Evolutionary conservation across 2,329 filamentous ascomycete species (phyloP).

Genomic region (Neofusicoccum cordaticola): DNA sequence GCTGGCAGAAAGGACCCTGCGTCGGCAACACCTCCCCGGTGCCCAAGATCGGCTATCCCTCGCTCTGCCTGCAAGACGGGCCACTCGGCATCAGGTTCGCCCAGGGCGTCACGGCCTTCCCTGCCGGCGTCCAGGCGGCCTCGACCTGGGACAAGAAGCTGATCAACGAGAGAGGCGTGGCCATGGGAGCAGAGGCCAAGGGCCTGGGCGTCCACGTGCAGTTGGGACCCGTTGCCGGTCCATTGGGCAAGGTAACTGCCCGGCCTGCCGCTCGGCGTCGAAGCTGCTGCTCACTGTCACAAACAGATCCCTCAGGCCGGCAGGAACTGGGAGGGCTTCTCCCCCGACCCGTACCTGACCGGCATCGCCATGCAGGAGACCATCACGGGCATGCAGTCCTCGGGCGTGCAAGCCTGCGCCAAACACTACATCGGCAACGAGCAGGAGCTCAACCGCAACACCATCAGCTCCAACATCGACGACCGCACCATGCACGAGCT

Average conservation of each 20-base stretch:
- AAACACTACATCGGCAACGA: slow-evolving; percentile 62
- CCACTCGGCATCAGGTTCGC: slow-evolving; percentile 40
- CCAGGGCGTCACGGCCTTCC: slow-evolving; percentile 37
- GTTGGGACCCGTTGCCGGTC: slow-evolving; percentile 44
- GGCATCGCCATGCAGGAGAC: slow-evolving; percentile 41
- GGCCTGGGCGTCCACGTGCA: slow-evolving; percentile 43
- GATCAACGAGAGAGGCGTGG: slow-evolving; percentile 34
- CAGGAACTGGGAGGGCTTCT: slow-evolving; percentile 46
- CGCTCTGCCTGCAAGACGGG: slow-evolving; percentile 41
- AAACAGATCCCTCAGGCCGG: slow-evolving; percentile 27
- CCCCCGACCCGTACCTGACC: slow-evolving; percentile 44
- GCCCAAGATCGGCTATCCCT: slow-evolving; percentile 35
- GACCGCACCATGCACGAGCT: slow-evolving; percentile 64
- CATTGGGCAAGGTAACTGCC: not conserved
- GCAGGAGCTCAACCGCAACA: slow-evolving; percentile 55
- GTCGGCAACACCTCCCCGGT: slow-evolving; percentile 37
- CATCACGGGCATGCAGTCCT: slow-evolving; percentile 40
- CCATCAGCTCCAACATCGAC: slow-evolving; percentile 61
- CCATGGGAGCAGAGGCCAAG: slow-evolving; percentile 40
- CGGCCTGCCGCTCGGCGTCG: not conserved
- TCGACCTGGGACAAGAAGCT: slow-evolving; percentile 38
- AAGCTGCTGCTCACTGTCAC: slow-evolving; percentile 19
- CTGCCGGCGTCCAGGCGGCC: slow-evolving; percentile 38
- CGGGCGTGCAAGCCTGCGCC: slow-evolving; percentile 42
- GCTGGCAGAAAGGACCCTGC: slow-evolving; percentile 34